Conservation (phyloP, 306 rosid genomes). For the Arachis stenosperma region DNA sequence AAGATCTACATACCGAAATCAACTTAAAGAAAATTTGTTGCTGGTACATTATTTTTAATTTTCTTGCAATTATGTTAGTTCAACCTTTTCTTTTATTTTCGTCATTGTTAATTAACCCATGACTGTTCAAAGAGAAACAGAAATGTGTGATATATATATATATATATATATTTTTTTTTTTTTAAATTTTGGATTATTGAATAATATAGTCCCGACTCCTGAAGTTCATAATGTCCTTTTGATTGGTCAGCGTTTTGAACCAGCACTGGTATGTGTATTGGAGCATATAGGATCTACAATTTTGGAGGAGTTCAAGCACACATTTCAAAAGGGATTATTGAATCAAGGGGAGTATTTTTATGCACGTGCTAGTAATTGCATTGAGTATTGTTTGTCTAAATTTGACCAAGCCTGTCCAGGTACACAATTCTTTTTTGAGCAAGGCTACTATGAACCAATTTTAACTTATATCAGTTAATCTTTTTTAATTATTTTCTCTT, state of each 20-base stretch:
- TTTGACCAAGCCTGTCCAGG: constrained; percentile 74
- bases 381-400: constrained; percentile 48
- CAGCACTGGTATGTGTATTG: constrained; percentile 67
- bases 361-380: constrained; percentile 55
- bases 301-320: constrained; percentile 74
- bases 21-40: constrained; percentile 85
- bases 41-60: constrained; percentile 61
- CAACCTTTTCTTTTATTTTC: constrained; percentile 21
- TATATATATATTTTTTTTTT: background rate
- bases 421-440: no score
- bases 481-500: no score
- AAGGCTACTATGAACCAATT: no score
- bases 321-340: constrained; percentile 74
- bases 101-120: constrained; percentile 9
- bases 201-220: constrained; percentile 15
- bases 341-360: constrained; percentile 73
- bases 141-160: background rate
- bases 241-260: constrained; percentile 69
- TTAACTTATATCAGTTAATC: no score
- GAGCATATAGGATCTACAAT: constrained; percentile 67
- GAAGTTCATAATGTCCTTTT: constrained; percentile 32
- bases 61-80: constrained; percentile 13
- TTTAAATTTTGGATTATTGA: background rate
- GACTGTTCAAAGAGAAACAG: background rate
- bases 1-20: constrained; percentile 80